Evolutionary conservation across 441 rosid species (phyloP).

Genomic region (Sinapis alba): DNA sequence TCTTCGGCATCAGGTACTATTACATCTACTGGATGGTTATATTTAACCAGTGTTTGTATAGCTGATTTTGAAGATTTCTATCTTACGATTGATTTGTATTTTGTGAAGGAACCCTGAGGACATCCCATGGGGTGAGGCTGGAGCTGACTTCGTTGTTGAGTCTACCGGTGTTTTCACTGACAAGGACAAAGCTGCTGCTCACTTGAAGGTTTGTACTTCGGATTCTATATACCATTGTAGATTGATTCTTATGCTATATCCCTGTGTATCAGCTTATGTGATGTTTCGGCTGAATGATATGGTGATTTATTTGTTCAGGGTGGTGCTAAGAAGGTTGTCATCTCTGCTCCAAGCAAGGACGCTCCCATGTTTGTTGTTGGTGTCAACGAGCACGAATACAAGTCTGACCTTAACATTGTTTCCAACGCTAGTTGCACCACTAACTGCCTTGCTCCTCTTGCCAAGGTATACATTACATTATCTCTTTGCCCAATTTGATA

Average conservation of each 20-base stretch:
- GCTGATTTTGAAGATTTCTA: background rate
- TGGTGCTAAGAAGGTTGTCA: constrained; percentile 78
- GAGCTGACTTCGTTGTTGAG: constrained; percentile 8
- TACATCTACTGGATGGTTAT: background rate
- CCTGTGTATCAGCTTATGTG: background rate
- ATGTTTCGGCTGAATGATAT: background rate
- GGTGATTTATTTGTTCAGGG: constrained; percentile 49
- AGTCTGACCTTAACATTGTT: constrained; percentile 54
- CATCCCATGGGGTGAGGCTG: constrained; percentile 3
- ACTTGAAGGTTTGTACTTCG: constrained; percentile 61
- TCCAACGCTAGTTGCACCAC: constrained; percentile 71
- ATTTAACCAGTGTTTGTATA: background rate
- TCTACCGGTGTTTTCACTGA: constrained; percentile 56
- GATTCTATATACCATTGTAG: background rate
- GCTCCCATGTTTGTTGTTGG: constrained; percentile 92
- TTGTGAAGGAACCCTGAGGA: constrained; percentile 30
- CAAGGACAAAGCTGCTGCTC: constrained; percentile 92
- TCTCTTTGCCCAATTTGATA: background rate
- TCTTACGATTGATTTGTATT: background rate
- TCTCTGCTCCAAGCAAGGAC: constrained; percentile 76
- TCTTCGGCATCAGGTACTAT: constrained; percentile 53
- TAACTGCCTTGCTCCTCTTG: constrained; percentile 72
- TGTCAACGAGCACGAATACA: constrained; percentile 82
- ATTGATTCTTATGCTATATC: background rate
- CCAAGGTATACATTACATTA: constrained; percentile 46